Base-by-base conservation (phyloP, 2,329 filamentous ascomycete genomes). In the Ceratocystis colombiana region DNA sequence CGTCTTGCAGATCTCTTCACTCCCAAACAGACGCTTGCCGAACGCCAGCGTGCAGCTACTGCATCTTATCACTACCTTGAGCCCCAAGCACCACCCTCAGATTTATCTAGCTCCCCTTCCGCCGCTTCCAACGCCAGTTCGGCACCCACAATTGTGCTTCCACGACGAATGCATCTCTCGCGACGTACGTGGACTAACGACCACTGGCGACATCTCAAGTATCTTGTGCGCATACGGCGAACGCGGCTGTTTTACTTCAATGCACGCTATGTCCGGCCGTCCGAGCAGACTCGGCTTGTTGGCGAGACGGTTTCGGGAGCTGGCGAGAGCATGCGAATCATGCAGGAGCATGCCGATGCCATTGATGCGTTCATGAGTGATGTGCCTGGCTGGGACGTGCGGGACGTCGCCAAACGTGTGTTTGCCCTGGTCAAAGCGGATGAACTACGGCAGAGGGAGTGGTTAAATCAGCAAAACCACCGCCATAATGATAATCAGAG, bases 311-410 rank as follows among this genome's bases (percentile, higher is more conserved):
- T 84, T 66, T 71, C 72, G 28, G 77, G 79, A 33, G 77, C 79
- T 45, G 79, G 77, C 59, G 75, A 78, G 71, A 72, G 73, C 3
- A 75, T 85, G 74, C 68, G 74, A 25, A 74, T 85, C 20, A 77
- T 83, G 72, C 71, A 75, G 66, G 84, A 82, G 82, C 83, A 85
- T 68, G 72, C 84, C 20, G 82, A 85, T 67, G 77, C 84, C 65
- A 77, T 84, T 28, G 79, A 83, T 67, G 82, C 79, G 2, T 85
- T 84, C 70, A 74, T 73, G 66, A 71, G 71, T 12, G 75, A 79
- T 67, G 76, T 82, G 2, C 73, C 74, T 2, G 76, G 74, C 8
- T 84, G 82, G 81, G 77, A 79, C 25, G 81, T 79, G 69, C 74
- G 70, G 6, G 73, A 73, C 10, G 72, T 85, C 5, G 78, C 78